Percentiles rank a stretch among this genome's conserved stretches.
These are phyloP conservation scores for Pythium scleroteichum DNA, from an alignment of 352 stramenopile species.

Conservation along the genomic window DNA sequence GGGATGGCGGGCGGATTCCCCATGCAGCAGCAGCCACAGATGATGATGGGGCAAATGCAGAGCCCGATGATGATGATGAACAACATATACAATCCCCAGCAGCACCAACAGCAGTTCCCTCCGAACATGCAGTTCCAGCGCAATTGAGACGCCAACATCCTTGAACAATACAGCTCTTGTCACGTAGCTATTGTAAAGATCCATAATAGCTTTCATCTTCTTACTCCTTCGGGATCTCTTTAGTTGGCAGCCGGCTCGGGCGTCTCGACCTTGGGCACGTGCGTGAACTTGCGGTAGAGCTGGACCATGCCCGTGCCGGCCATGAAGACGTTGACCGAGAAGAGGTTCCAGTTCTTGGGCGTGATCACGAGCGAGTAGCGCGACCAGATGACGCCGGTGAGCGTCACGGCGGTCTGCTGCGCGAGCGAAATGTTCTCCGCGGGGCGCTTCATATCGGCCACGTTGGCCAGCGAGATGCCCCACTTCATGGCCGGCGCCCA, in stretches of 20 bases:
- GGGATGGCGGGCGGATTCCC: neutral
- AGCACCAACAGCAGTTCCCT: conserved; percentile 13
- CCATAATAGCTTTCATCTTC: too few species aligned
- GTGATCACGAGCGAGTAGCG: conserved; percentile 89
- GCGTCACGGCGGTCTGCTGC: conserved; percentile 80
- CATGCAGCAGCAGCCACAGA: conserved; percentile 1
- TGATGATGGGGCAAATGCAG: conserved; percentile 1
- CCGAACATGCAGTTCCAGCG: conserved; percentile 8
- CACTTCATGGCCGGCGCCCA: conserved; percentile 90
- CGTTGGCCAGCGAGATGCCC: conserved; percentile 85
- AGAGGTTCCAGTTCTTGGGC: conserved; percentile 91
- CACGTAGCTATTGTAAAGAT: too few species aligned
- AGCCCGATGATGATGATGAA: conserved; percentile 12
- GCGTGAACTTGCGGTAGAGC: conserved; percentile 79
- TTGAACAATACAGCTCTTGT: neutral
- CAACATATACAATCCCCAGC: conserved; percentile 8
- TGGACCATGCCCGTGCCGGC: conserved; percentile 81
- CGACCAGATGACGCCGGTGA: conserved; percentile 89
- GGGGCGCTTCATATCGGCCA: conserved; percentile 82
- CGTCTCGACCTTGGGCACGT: conserved; percentile 23
- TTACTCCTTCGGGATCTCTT: neutral
- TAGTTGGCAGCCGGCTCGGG: neutral
- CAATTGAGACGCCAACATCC: conserved; percentile 1
- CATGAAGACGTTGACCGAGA: conserved; percentile 91
- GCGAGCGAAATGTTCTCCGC: conserved; percentile 80